Percentiles rank a stretch among this genome's conserved stretches.
These are phyloP conservation scores for Heterobasidion occidentale DNA, from an alignment of 1,284 basidiomycete genomes.

Conservation along the genomic window DNA sequence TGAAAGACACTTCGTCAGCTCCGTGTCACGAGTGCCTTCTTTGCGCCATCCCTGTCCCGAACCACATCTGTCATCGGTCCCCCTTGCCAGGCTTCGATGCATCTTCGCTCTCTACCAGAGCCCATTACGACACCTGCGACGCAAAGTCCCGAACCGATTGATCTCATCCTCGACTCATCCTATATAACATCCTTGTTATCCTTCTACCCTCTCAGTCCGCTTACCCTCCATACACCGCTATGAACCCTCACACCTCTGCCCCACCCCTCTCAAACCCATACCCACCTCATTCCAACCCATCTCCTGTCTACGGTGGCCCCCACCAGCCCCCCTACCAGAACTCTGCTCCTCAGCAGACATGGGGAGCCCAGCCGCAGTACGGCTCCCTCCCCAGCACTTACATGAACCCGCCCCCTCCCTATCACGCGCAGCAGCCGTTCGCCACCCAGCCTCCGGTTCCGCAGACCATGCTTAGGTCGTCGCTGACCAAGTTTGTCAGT, in stretches of 20 bases:
- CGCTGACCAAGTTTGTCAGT: neutral
- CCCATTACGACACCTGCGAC: neutral
- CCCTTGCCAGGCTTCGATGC: neutral
- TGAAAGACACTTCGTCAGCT: neutral
- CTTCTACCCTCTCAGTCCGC: neutral
- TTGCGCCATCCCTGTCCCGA: neutral
- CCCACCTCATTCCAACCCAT: neutral
- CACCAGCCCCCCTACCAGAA: neutral
- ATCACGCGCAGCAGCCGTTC: neutral
- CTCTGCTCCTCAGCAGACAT: neutral
- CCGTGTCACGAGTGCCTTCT: neutral
- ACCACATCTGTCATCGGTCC: neutral
- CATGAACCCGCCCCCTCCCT: neutral
- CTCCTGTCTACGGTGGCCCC: neutral
- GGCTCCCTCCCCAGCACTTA: neutral
- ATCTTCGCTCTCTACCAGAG: neutral
- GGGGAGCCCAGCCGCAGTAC: neutral
- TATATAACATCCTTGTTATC: neutral
- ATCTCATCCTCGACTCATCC: neutral
- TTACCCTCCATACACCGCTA: neutral
- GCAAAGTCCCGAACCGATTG: neutral
- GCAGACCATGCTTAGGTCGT: neutral
- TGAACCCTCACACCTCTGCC: neutral
- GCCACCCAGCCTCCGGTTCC: neutral
- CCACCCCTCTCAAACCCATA: neutral